A percentile compares a stretch with the other conserved stretches of the same genome.
phyloP scores from a whole-genome alignment of 352 stramenopile species.

The Blastocystis sp. region DNA sequence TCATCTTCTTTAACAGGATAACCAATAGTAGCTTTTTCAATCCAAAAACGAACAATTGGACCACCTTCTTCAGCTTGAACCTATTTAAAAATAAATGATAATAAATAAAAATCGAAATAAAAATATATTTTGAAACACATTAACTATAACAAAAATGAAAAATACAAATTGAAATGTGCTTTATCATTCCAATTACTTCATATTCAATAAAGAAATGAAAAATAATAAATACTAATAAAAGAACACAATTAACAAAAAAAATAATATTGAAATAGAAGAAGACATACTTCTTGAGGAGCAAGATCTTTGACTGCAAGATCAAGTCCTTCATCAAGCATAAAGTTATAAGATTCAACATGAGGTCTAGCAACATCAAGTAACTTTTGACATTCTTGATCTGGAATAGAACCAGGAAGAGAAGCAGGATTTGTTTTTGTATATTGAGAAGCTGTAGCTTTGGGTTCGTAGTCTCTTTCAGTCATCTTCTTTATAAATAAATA shows the following conservation, averaged over 20 bases:
- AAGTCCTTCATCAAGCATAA: conserved; percentile 80
- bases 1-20: conserved; percentile 40
- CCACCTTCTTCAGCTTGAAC: conserved; percentile 47
- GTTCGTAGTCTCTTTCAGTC: too few relatives aligned
- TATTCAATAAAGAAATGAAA: conserved; percentile 22
- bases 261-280: conserved; percentile 58
- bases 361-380: conserved; percentile 61
- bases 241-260: too few relatives aligned
- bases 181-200: not conserved
- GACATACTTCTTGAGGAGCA: conserved; percentile 60
- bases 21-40: conserved; percentile 75
- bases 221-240: too few relatives aligned
- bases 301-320: conserved; percentile 70
- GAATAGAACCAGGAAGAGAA: conserved; percentile 26
- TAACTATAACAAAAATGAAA: too few relatives aligned
- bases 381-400: conserved; percentile 10
- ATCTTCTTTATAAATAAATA: too few relatives aligned
- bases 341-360: conserved; percentile 96
- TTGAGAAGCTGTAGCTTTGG: too few relatives aligned
- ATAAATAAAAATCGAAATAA: too few relatives aligned
- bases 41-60: conserved; percentile 47
- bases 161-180: too few relatives aligned
- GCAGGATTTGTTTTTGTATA: conserved; percentile 33
- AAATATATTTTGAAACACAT: too few relatives aligned
- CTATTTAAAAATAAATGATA: not conserved